Conservation (phyloP, 2,329 filamentous ascomycete genomes). For the Kalaharituber pfeilii region DNA sequence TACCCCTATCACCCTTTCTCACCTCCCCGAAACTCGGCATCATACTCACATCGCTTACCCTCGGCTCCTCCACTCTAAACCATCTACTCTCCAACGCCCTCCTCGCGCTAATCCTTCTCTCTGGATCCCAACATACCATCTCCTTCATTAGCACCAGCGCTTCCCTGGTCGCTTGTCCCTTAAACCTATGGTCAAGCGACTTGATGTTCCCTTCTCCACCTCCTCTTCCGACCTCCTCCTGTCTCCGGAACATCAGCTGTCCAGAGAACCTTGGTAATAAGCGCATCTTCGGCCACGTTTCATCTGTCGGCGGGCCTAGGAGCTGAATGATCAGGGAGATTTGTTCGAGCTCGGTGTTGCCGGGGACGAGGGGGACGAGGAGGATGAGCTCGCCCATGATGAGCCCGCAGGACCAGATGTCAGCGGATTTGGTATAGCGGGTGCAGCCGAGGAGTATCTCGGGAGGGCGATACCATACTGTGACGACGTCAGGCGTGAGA, state of each 20-base stretch:
- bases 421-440: conserved; percentile 91
- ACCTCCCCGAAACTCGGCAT: conserved; percentile 26
- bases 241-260: not conserved
- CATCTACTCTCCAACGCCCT: conserved; percentile 77
- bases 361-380: conserved; percentile 32
- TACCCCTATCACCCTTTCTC: conserved; percentile 16
- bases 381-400: conserved; percentile 91
- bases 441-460: conserved; percentile 78
- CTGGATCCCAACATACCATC: conserved; percentile 81
- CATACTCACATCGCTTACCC: conserved; percentile 23
- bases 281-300: conserved; percentile 24
- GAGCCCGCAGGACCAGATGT: conserved; percentile 94
- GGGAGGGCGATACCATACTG: conserved; percentile 95
- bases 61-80: conserved; percentile 47
- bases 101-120: conserved; percentile 69
- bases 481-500: conserved; percentile 48
- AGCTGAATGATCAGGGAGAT: conserved; percentile 25
- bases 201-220: conserved; percentile 13
- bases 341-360: conserved; percentile 25
- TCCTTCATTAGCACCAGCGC: conserved; percentile 51
- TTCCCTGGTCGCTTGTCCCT: conserved; percentile 20
- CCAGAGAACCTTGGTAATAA: conserved; percentile 17
- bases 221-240: not conserved
- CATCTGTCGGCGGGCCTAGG: conserved; percentile 24
- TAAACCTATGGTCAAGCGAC: conserved; percentile 24